A percentile compares a stretch with the other conserved stretches of the same genome.
Evolutionary conservation across 441 rosid genomes (phyloP).

Genomic region (Daphne laureola): DNA sequence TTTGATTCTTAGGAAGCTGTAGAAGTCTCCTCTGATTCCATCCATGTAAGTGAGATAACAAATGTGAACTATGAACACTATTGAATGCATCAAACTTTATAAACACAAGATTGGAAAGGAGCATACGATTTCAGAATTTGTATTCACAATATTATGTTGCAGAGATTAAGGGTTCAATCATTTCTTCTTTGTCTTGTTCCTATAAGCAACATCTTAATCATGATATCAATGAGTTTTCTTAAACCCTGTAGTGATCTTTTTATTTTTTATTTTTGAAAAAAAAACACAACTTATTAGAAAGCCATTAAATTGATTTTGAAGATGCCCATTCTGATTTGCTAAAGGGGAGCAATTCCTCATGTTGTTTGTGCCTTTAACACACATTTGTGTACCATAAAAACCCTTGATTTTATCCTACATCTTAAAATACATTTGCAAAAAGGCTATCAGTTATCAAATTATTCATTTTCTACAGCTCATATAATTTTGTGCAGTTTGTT

Average conservation of each 20-base stretch:
- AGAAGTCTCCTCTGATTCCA: conserved; percentile 79
- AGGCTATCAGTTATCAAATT: too few species aligned
- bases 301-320: conserved; percentile 78
- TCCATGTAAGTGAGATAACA: conserved; percentile 61
- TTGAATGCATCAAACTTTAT: conserved; percentile 1
- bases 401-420: too few species aligned
- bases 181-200: neutral
- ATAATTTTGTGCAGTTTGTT: too few species aligned
- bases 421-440: too few species aligned
- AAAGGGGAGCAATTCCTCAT: too few species aligned
- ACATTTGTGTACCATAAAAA: too few species aligned
- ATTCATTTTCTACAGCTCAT: too few species aligned
- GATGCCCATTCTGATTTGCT: too few species aligned
- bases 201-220: neutral
- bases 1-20: conserved; percentile 76
- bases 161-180: neutral
- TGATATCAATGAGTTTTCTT: neutral
- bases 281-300: conserved; percentile 64
- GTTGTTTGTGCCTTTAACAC: too few species aligned
- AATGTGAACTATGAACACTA: conserved; percentile 4
- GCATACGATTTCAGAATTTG: conserved; percentile 1
- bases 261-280: too few species aligned
- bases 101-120: neutral
- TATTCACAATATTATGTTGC: neutral
- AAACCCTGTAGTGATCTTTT: conserved; percentile 10